Conservation (phyloP, 192 early-diverging fungal genomes). For the Backusella parvicylindrica region DNA sequence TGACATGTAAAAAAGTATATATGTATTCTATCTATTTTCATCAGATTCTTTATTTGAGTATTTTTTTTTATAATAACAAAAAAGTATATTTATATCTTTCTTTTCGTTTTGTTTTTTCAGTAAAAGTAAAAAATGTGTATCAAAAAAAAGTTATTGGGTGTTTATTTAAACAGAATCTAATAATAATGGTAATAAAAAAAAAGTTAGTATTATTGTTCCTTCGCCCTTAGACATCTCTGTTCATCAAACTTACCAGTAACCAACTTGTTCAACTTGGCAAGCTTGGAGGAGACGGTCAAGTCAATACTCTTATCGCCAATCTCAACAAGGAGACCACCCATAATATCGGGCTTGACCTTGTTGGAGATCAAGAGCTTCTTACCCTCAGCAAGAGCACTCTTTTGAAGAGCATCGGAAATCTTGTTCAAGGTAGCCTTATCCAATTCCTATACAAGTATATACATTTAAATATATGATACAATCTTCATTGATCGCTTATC, state of each 20-base stretch:
- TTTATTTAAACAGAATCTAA: background rate
- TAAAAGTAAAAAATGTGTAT: background rate
- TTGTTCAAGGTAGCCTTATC: constrained; percentile 72
- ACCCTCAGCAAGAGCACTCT: constrained; percentile 74
- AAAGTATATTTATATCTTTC: background rate
- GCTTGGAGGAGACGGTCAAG: constrained; percentile 90
- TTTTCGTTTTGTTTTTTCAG: background rate
- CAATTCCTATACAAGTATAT: constrained; percentile 53
- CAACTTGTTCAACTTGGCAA: constrained; percentile 95
- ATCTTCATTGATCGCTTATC: background rate
- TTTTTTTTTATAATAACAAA: background rate
- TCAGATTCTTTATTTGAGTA: background rate
- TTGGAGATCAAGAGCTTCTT: constrained; percentile 83
- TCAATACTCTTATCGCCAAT: constrained; percentile 98
- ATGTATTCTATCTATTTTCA: background rate
- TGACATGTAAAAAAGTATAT: background rate
- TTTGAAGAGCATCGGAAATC: constrained; percentile 41
- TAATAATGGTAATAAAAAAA: background rate
- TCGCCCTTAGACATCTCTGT: background rate
- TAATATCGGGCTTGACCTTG: constrained; percentile 89
- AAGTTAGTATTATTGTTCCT: background rate
- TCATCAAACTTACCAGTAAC: constrained; percentile 57
- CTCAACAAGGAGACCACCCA: constrained; percentile 96
- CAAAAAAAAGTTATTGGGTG: background rate
- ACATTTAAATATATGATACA: background rate